Conservation (phyloP, 495 filamentous ascomycete genomes). For the Clohesyomyces aquaticus region DNA sequence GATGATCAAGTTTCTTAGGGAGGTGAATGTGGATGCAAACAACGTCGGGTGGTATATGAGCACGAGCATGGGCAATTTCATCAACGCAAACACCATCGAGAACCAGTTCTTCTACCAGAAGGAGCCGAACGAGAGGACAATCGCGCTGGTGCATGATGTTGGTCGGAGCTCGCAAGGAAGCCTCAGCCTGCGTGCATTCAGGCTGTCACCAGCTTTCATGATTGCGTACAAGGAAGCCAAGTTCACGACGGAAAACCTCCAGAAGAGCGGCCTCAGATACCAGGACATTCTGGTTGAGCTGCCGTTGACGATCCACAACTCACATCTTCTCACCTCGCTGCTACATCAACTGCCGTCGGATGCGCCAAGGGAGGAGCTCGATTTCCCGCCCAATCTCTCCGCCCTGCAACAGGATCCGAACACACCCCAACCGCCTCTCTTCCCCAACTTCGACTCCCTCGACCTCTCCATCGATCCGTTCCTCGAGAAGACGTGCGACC, state of each 20-base stretch:
- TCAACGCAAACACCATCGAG: slow-evolving; percentile 93
- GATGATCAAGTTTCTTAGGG: slow-evolving; percentile 94
- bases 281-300: slow-evolving; percentile 92
- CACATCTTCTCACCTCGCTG: slow-evolving; percentile 92
- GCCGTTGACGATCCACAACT: slow-evolving; percentile 92
- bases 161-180: slow-evolving; percentile 90
- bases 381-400: slow-evolving; percentile 74
- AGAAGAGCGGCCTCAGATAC: slow-evolving; percentile 90
- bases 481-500: slow-evolving; percentile 97
- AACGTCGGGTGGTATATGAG: slow-evolving; percentile 99
- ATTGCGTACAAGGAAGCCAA: slow-evolving; percentile 92
- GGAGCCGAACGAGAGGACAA: slow-evolving; percentile 85
- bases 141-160: slow-evolving; percentile 94
- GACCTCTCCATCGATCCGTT: slow-evolving; percentile 95
- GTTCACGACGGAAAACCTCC: slow-evolving; percentile 91
- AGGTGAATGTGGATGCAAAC: slow-evolving; percentile 98
- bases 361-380: slow-evolving; percentile 61
- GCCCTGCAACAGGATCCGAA: slow-evolving; percentile 63
- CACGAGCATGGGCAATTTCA: slow-evolving; percentile 97
- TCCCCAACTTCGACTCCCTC: slow-evolving; percentile 83
- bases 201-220: slow-evolving; percentile 86
- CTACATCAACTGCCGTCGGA: slow-evolving; percentile 80
- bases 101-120: slow-evolving; percentile 98
- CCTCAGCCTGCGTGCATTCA: slow-evolving; percentile 87
- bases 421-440: slow-evolving; percentile 62